These are phyloP conservation scores for Saturnispora kantuleensis DNA, from an alignment of 805 yeast genomes.

Conservation along the genomic window DNA sequence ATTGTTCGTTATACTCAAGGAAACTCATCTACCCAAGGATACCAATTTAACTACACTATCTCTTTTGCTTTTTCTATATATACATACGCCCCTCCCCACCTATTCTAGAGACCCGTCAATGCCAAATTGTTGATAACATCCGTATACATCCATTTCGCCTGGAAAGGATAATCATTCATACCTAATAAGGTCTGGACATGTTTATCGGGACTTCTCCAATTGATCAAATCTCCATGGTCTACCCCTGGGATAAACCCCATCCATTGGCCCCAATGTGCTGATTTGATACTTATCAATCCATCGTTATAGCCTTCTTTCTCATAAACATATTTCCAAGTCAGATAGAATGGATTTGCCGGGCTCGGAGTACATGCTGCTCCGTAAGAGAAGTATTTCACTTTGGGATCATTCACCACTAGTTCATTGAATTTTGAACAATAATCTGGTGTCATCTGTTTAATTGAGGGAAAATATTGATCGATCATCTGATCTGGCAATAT, in stretches of 20 bases:
- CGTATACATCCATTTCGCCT: slow-evolving; percentile 61
- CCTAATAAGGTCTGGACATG: slow-evolving; percentile 26
- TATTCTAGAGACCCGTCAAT: slow-evolving; percentile 39
- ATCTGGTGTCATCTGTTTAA: slow-evolving; percentile 58
- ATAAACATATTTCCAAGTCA: slow-evolving; percentile 57
- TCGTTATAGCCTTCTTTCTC: slow-evolving; percentile 54
- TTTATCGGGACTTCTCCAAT: slow-evolving; percentile 58
- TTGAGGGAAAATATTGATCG: slow-evolving; percentile 24
- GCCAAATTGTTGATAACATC: slow-evolving; percentile 58
- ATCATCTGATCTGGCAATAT: slow-evolving; percentile 16
- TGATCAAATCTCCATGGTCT: slow-evolving; percentile 80
- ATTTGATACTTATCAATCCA: slow-evolving; percentile 73
- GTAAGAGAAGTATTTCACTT: slow-evolving; percentile 68
- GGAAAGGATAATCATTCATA: slow-evolving; percentile 28
- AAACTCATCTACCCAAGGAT: too few species aligned
- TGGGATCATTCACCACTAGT: slow-evolving; percentile 41
- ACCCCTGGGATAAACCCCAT: slow-evolving; percentile 68
- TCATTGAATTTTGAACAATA: slow-evolving; percentile 47
- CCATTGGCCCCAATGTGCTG: slow-evolving; percentile 78
- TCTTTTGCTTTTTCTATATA: too few species aligned
- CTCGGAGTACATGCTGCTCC: slow-evolving; percentile 66
- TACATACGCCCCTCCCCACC: too few species aligned
- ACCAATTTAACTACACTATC: too few species aligned
- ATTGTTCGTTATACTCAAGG: too few species aligned
- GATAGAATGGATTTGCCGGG: slow-evolving; percentile 50